phyloP scores from a whole-genome alignment of 1,139 yeast genomes.

The Yamadazyma blattariae region DNA sequence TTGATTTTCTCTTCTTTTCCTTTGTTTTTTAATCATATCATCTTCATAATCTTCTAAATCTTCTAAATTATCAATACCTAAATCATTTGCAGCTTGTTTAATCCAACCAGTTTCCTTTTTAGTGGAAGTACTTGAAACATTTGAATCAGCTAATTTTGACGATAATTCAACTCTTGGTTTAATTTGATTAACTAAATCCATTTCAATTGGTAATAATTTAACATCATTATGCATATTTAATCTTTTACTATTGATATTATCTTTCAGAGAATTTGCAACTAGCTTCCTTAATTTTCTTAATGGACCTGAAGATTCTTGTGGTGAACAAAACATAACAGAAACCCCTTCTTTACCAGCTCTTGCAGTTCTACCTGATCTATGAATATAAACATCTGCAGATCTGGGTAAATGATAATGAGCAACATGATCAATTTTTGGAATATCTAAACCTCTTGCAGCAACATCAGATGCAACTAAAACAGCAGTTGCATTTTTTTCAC shows the following conservation, averaged over 20 bases:
- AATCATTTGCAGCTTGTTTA: slow-evolving; percentile 86
- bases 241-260: slow-evolving; percentile 16
- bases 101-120: slow-evolving; percentile 81
- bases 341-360: slow-evolving; percentile 96
- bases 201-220: slow-evolving; percentile 72
- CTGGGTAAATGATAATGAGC: slow-evolving; percentile 95
- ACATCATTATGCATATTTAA: slow-evolving; percentile 52
- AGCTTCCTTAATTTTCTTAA: slow-evolving; percentile 69
- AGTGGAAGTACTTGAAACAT: slow-evolving; percentile 55
- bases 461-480: slow-evolving; percentile 94
- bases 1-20: slow-evolving; percentile 59
- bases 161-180: slow-evolving; percentile 70
- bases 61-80: slow-evolving; percentile 72
- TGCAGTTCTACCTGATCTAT: slow-evolving; percentile 97
- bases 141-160: slow-evolving; percentile 70
- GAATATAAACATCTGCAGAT: slow-evolving; percentile 91
- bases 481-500: slow-evolving; percentile 51
- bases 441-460: slow-evolving; percentile 97
- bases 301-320: slow-evolving; percentile 91
- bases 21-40: slow-evolving; percentile 60
- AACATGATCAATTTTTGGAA: slow-evolving; percentile 87
- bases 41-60: slow-evolving; percentile 63
- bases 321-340: slow-evolving; percentile 86
- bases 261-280: slow-evolving; percentile 38
- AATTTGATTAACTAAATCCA: slow-evolving; percentile 67